Evolutionary conservation across 2,329 filamentous ascomycete genomes (phyloP).

Genomic region (Balansia obtecta): DNA sequence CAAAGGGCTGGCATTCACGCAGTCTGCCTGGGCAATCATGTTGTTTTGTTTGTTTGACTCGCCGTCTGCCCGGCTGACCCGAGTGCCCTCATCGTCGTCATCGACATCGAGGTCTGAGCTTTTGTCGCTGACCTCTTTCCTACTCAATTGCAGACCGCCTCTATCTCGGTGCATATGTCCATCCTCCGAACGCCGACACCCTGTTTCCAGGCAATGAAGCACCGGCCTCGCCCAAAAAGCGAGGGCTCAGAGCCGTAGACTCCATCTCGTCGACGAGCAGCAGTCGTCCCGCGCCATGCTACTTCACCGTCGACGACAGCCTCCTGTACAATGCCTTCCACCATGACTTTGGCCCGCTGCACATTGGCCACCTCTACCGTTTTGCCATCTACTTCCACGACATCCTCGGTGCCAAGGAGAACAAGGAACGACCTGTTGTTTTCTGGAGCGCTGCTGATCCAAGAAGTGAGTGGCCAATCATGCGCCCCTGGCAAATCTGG

Average conservation of each 20-base stretch:
- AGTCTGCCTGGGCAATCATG: background rate
- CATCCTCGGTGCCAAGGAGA: slow-evolving; percentile 80
- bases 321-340: slow-evolving; percentile 97
- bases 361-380: slow-evolving; percentile 93
- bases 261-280: slow-evolving; percentile 31
- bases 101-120: background rate
- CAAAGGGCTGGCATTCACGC: background rate
- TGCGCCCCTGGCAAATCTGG: too few species aligned
- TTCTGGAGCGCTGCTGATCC: slow-evolving; percentile 94
- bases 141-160: slow-evolving; percentile 58
- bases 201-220: slow-evolving; percentile 79
- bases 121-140: slow-evolving; percentile 10
- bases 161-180: slow-evolving; percentile 85
- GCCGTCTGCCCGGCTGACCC: background rate
- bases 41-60: background rate
- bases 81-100: background rate
- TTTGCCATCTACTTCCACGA: slow-evolving; percentile 96
- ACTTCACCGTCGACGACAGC: slow-evolving; percentile 88
- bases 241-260: slow-evolving; percentile 45
- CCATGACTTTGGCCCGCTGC: slow-evolving; percentile 92
- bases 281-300: slow-evolving; percentile 53
- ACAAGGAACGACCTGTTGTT: slow-evolving; percentile 79
- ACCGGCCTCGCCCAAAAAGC: slow-evolving; percentile 30
- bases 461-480: slow-evolving; percentile 52
- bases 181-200: slow-evolving; percentile 68